phyloP scores from a whole-genome alignment of 805 yeast genomes.

The Yarrowia porcina region DNA sequence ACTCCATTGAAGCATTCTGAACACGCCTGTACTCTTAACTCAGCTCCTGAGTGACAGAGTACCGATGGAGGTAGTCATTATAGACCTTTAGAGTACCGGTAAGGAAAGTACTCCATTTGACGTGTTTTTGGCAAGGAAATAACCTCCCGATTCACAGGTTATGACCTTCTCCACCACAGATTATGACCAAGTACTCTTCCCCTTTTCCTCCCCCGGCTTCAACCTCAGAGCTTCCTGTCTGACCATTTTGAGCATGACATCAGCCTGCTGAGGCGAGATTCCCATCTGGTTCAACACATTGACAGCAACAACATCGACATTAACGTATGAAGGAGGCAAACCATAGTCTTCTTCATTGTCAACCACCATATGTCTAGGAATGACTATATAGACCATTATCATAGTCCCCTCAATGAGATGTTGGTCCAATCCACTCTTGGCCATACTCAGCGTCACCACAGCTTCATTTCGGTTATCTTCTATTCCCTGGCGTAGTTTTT shows the following conservation, averaged over 20 bases:
- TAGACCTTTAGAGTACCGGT: no score
- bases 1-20: no score
- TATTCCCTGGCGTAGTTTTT: not conserved
- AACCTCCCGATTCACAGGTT: no score
- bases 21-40: no score
- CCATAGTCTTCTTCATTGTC: not conserved
- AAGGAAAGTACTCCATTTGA: no score
- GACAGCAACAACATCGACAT: not conserved
- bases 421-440: not conserved
- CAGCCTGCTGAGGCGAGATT: not conserved
- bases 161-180: no score
- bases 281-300: not conserved
- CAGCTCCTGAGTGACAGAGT: no score
- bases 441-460: not conserved
- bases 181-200: not conserved
- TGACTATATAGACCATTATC: not conserved
- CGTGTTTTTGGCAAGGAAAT: no score
- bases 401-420: slow-evolving; percentile 1
- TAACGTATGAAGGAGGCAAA: not conserved
- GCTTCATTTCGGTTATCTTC: not conserved
- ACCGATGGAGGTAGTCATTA: no score
- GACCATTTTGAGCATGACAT: not conserved
- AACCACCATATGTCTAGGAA: not conserved
- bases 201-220: not conserved
- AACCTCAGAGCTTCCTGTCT: slow-evolving; percentile 4